These are phyloP conservation scores for Datura wrightii DNA, from an alignment of 257 asterid species.

Conservation along the genomic window DNA sequence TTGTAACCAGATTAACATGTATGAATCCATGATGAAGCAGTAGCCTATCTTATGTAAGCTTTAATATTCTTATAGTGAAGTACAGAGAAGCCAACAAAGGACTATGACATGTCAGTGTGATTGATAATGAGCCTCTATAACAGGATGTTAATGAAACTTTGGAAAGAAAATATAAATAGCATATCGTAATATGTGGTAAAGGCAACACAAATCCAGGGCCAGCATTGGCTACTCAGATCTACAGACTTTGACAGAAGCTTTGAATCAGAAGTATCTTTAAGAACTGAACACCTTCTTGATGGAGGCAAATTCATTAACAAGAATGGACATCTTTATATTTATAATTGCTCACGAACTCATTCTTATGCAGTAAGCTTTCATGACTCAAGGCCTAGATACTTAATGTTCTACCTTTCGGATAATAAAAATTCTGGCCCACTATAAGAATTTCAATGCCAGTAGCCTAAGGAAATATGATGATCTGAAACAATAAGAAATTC, in stretches of 20 bases:
- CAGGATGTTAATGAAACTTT: neutral
- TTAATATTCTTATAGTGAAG: neutral
- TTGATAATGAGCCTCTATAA: constrained; percentile 3
- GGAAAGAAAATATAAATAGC: neutral
- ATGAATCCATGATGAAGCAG: constrained; percentile 10
- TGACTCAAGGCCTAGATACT: constrained; percentile 14
- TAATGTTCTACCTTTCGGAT: neutral
- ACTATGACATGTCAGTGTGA: constrained; percentile 20
- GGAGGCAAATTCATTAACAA: neutral
- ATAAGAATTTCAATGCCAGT: neutral
- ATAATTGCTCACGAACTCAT: neutral
- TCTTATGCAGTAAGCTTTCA: neutral
- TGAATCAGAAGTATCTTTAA: neutral
- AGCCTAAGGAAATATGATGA: neutral
- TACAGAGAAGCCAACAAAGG: constrained; percentile 22
- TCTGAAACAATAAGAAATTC: neutral
- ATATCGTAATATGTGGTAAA: neutral
- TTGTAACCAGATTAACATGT: constrained; percentile 34
- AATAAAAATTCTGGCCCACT: neutral
- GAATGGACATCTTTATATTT: neutral
- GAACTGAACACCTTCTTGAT: neutral
- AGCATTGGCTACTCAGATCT: neutral
- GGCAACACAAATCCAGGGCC: neutral
- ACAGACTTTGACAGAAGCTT: neutral
- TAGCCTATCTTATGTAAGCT: neutral